Conservation (phyloP, 768 basidiomycete species). For the Kwoniella mangroviensis region DNA sequence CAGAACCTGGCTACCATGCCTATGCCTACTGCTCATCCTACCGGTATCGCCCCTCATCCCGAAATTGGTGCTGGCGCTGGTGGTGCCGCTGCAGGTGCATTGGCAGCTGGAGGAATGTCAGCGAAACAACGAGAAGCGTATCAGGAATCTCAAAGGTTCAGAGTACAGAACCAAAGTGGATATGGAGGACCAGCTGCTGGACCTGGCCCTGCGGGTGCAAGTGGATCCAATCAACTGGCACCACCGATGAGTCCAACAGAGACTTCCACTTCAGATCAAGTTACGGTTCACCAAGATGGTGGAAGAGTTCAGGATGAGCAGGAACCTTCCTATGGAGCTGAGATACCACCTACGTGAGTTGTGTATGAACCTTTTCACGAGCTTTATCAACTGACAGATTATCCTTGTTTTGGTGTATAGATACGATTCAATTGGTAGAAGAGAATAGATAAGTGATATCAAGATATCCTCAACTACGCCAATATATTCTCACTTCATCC, state of each 20-base stretch:
- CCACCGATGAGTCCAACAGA: constrained; percentile 38
- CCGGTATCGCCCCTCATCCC: constrained; percentile 19
- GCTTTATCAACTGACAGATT: not conserved
- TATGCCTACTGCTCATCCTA: constrained; percentile 35
- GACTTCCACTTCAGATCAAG: constrained; percentile 15
- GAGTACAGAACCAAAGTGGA: constrained; percentile 36
- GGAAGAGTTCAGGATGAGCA: constrained; percentile 41
- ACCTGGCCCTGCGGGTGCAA: constrained; percentile 15
- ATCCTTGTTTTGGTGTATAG: constrained; percentile 6
- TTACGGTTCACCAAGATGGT: constrained; percentile 47
- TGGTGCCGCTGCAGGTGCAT: constrained; percentile 28
- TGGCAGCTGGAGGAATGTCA: constrained; percentile 40
- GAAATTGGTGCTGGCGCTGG: constrained; percentile 28
- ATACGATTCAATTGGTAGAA: constrained; percentile 41
- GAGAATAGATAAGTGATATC: not conserved
- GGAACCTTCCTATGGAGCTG: constrained; percentile 30
- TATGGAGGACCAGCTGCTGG: not conserved
- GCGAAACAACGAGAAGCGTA: constrained; percentile 56
- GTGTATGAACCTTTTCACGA: not conserved
- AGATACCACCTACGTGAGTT: constrained; percentile 58
- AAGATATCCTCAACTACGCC: too few relatives aligned
- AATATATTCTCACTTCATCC: too few relatives aligned
- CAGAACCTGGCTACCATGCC: constrained; percentile 25
- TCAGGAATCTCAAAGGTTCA: constrained; percentile 45
- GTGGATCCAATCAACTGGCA: constrained; percentile 16